These are phyloP conservation scores for Nephromyces sp. DNA, from an alignment of 169 alveolate genomes.

Conservation along the genomic window DNA sequence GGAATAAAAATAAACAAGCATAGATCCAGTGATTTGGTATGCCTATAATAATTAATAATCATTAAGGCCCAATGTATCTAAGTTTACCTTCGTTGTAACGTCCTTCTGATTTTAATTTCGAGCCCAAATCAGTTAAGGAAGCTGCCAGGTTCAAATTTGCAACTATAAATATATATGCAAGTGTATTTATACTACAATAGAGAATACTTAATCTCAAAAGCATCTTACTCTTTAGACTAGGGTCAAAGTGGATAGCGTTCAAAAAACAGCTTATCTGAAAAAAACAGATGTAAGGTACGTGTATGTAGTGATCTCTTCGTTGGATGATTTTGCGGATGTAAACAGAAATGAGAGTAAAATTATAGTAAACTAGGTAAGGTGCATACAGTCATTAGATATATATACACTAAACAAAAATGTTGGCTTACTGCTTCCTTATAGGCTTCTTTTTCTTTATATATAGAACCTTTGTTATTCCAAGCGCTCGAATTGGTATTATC, in stretches of 20 bases:
- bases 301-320: neutral
- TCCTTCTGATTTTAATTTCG: conserved; percentile 5
- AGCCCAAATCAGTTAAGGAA: conserved; percentile 16
- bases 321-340: neutral
- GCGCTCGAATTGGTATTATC: conserved; percentile 3
- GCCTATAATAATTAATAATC: neutral
- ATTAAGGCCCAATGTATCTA: neutral
- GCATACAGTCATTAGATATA: neutral
- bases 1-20: neutral
- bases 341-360: neutral
- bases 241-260: neutral
- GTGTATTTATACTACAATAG: neutral
- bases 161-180: neutral
- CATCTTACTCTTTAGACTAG: neutral
- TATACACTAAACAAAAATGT: neutral
- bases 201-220: neutral
- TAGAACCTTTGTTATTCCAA: conserved; percentile 1
- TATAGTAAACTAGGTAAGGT: neutral
- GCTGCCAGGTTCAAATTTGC: conserved; percentile 1
- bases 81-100: neutral
- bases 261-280: neutral
- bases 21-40: neutral
- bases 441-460: conserved; percentile 1
- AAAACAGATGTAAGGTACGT: neutral
- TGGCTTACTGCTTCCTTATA: conserved; percentile 1